Conservation (phyloP, 1,284 basidiomycete species). For the Stereum hirsutum region DNA sequence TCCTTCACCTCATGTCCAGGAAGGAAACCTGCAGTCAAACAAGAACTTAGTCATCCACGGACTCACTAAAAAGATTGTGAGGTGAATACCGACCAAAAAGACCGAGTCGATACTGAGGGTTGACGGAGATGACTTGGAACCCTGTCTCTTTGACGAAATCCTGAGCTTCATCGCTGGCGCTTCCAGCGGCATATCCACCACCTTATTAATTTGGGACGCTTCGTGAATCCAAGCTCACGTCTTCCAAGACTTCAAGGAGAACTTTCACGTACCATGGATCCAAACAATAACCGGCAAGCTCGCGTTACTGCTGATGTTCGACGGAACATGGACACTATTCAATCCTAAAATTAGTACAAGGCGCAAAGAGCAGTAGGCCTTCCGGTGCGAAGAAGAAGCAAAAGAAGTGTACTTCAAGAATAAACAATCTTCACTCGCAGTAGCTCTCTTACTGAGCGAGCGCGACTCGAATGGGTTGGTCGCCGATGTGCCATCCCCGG, state of each 20-base stretch:
- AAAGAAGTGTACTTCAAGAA: no score
- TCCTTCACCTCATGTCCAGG: conserved; percentile 17
- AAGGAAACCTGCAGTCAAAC: conserved; percentile 22
- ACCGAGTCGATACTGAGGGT: conserved; percentile 32
- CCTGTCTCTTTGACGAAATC: conserved; percentile 12
- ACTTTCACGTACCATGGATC: conserved; percentile 30
- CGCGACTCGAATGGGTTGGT: no score
- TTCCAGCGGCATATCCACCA: conserved; percentile 7
- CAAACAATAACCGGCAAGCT: conserved; percentile 29
- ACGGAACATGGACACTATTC: conserved; percentile 4
- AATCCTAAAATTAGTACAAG: no score
- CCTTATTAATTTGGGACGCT: no score
- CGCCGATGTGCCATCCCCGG: no score
- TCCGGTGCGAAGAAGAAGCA: no score
- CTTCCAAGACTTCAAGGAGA: neutral
- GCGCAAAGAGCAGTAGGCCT: no score
- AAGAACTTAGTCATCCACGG: neutral
- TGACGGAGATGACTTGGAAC: conserved; percentile 24
- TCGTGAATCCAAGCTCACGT: neutral
- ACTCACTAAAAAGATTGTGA: no score
- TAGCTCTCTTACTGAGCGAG: no score
- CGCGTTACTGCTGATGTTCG: neutral
- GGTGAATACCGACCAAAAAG: conserved; percentile 29
- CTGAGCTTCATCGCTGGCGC: conserved; percentile 4
- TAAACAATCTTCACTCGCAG: no score